Evolutionary conservation across 2,329 filamentous ascomycete genomes (phyloP).

Genomic region (Nemania serpens): DNA sequence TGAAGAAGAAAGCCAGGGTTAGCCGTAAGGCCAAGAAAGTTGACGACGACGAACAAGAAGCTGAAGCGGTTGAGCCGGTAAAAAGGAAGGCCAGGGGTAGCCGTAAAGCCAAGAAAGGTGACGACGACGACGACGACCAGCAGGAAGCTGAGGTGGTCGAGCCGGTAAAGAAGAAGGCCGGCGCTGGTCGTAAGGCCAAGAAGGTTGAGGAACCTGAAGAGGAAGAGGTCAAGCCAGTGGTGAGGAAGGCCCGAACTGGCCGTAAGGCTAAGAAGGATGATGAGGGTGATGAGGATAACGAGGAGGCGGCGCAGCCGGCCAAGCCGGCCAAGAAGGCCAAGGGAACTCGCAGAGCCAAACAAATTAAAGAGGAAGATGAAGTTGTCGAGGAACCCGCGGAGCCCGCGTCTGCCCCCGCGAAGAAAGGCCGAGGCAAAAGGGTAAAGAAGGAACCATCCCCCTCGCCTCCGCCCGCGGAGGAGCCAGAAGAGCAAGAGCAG

Average conservation of each 20-base stretch:
- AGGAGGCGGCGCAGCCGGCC: slow-evolving; percentile 19
- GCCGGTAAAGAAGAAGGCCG: slow-evolving; percentile 47
- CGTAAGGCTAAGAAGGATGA: slow-evolving; percentile 27
- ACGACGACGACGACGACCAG: slow-evolving; percentile 36
- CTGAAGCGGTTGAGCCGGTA: slow-evolving; percentile 23
- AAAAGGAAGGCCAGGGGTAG: slow-evolving; percentile 36
- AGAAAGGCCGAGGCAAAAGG: slow-evolving; percentile 39
- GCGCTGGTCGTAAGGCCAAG: slow-evolving; percentile 27
- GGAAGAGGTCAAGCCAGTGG: slow-evolving; percentile 30
- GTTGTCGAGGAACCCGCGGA: slow-evolving; percentile 18
- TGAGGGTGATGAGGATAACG: slow-evolving; percentile 25
- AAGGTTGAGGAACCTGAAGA: slow-evolving; percentile 28
- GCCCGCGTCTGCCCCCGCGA: slow-evolving; percentile 30
- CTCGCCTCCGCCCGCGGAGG: slow-evolving; percentile 15
- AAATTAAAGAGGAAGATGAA: slow-evolving; percentile 35
- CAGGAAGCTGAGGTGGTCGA: slow-evolving; percentile 37
- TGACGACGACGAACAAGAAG: slow-evolving; percentile 27
- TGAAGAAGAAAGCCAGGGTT: background rate
- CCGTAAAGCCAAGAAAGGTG: slow-evolving; percentile 27
- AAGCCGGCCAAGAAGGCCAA: slow-evolving; percentile 30
- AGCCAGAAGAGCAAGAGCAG: slow-evolving; percentile 20
- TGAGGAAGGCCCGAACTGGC: slow-evolving; percentile 30
- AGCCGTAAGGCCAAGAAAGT: background rate
- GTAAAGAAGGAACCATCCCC: slow-evolving; percentile 32
- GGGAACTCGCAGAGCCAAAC: slow-evolving; percentile 38